Evolutionary conservation across 225 moss, liverwort and hornwort genomes (phyloP).

Genomic region (Thuidium tamariscinum): DNA sequence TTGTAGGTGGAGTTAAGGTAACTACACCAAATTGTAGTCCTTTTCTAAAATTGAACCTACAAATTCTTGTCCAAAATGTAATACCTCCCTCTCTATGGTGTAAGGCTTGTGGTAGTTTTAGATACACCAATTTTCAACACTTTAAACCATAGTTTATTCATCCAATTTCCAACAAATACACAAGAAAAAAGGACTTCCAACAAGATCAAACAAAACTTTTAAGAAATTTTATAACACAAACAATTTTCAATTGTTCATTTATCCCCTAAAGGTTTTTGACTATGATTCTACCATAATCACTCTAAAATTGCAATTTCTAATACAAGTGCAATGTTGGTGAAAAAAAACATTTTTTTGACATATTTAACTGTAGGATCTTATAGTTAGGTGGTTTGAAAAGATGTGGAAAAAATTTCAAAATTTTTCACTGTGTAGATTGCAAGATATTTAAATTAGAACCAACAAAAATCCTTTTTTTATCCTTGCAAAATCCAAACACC

Average conservation of each 20-base stretch:
- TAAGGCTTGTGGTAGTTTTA: accelerated
- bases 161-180: not conserved
- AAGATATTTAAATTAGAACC: too few species aligned
- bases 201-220: not conserved
- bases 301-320: too few species aligned
- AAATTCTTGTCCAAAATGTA: not conserved
- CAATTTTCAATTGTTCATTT: not conserved
- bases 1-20: not conserved
- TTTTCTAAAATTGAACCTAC: not conserved
- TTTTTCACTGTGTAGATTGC: too few species aligned
- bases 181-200: not conserved
- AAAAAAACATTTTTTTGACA: too few species aligned
- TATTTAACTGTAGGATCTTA: too few species aligned
- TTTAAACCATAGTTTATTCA: not conserved
- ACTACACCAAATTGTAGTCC: accelerated
- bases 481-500: too few species aligned
- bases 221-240: not conserved
- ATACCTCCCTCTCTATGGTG: not conserved
- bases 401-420: too few species aligned
- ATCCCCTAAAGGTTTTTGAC: too few species aligned
- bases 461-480: too few species aligned
- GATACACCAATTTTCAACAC: not conserved
- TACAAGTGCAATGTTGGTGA: too few species aligned
- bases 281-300: too few species aligned
- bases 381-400: too few species aligned